A percentile compares a stretch with the other conserved stretches of the same genome.
These are phyloP conservation scores for Talaromyces sp. DNA, from an alignment of 2,329 filamentous ascomycete genomes.

Conservation along the genomic window DNA sequence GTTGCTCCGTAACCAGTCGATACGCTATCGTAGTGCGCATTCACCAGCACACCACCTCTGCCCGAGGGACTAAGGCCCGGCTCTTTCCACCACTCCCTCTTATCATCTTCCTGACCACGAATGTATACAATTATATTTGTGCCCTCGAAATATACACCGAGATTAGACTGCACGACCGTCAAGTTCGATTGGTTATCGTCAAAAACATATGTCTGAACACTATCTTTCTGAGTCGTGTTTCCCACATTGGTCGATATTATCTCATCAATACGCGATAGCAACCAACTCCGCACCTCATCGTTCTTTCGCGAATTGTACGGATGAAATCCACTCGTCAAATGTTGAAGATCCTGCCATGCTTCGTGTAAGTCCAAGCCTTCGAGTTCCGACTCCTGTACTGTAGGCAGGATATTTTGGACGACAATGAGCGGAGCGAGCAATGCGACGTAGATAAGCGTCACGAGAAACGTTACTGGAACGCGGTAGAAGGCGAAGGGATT, in stretches of 20 bases:
- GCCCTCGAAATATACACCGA: conserved; percentile 78
- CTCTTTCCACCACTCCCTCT: conserved; percentile 68
- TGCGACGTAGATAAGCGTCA: conserved; percentile 70
- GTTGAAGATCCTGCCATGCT: conserved; percentile 79
- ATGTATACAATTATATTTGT: conserved; percentile 92
- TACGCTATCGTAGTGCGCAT: conserved; percentile 92
- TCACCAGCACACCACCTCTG: conserved; percentile 79
- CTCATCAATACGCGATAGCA: conserved; percentile 65
- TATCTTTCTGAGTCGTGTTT: conserved; percentile 22
- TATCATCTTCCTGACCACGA: conserved; percentile 70
- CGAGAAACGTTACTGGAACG: conserved; percentile 76
- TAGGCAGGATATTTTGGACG: conserved; percentile 72
- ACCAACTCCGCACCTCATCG: conserved; percentile 71
- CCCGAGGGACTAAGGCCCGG: conserved; percentile 50
- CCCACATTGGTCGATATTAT: conserved; percentile 51
- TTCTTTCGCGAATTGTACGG: conserved; percentile 86
- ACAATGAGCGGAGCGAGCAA: conserved; percentile 68
- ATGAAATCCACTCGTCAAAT: conserved; percentile 71
- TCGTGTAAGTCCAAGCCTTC: conserved; percentile 74
- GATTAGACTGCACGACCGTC: conserved; percentile 53
- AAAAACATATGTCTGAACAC: conserved; percentile 58
- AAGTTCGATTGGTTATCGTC: conserved; percentile 76
- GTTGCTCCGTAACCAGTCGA: conserved; percentile 90
- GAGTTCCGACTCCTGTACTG: conserved; percentile 56
- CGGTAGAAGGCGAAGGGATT: conserved; percentile 70